Conservation (phyloP, 306 rosid species). For the Vachellia collinsii region DNA sequence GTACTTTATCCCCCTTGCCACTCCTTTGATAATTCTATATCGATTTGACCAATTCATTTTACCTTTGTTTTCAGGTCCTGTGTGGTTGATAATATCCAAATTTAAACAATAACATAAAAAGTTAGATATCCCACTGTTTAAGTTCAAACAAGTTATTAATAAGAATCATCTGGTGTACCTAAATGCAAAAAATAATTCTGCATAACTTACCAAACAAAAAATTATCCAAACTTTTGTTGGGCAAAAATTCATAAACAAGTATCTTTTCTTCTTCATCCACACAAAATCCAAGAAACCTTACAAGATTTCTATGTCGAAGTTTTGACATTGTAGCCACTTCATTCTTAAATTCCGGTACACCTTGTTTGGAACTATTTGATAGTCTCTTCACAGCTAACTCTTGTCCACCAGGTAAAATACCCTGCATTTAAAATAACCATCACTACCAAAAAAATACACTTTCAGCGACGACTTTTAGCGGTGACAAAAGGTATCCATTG, state of each 20-base stretch:
- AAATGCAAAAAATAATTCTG: no score
- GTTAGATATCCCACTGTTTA: background rate
- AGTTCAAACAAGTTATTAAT: background rate
- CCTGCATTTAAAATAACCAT: slow-evolving; percentile 20
- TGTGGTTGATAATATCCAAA: no score
- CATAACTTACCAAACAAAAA: no score
- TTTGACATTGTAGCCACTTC: background rate
- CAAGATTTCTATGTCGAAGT: background rate
- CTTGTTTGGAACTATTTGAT: slow-evolving; percentile 41
- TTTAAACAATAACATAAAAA: background rate
- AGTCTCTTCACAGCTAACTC: slow-evolving; percentile 52
- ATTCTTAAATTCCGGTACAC: slow-evolving; percentile 39
- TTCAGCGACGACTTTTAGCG: no score
- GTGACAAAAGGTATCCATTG: no score
- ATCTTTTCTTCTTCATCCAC: background rate
- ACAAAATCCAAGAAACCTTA: background rate
- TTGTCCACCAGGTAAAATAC: slow-evolving; percentile 33
- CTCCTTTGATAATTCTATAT: background rate
- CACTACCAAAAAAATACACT: no score
- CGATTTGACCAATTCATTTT: background rate
- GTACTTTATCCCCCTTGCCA: no score
- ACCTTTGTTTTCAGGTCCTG: background rate
- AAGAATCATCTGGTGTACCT: background rate
- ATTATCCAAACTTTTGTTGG: background rate
- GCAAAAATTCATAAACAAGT: background rate